Percentiles rank a stretch among this genome's conserved stretches.
Evolutionary conservation across 2,329 filamentous ascomycete genomes (phyloP).

Genomic region (Rhinocladiella similis): DNA sequence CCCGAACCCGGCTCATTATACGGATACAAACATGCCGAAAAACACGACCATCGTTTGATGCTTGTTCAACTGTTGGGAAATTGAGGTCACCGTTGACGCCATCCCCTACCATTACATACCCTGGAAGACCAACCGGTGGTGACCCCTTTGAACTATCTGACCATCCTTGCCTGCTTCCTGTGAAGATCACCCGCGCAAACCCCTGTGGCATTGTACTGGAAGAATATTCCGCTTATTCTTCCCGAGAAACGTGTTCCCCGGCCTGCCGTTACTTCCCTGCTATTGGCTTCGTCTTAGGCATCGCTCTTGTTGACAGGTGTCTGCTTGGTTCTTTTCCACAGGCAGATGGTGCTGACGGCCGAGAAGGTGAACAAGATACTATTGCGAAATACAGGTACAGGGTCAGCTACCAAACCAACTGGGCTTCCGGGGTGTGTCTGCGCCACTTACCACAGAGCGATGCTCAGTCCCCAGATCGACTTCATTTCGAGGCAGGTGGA

Average conservation of each 20-base stretch:
- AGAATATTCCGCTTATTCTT: not conserved
- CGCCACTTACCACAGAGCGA: constrained; percentile 66
- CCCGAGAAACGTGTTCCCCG: not conserved
- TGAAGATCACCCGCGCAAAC: no score
- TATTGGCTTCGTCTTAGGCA: constrained; percentile 36
- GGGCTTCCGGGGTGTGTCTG: not conserved
- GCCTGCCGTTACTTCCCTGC: not conserved
- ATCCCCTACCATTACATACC: not conserved
- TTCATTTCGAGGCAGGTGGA: constrained; percentile 80
- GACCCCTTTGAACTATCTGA: not conserved
- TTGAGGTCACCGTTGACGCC: not conserved
- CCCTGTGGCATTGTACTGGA: no score
- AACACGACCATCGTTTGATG: not conserved
- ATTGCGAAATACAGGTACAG: not conserved
- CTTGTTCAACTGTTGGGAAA: not conserved
- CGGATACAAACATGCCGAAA: not conserved
- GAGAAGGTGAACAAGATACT: constrained; percentile 69
- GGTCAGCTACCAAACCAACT: constrained; percentile 8
- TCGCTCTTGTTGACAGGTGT: constrained; percentile 51
- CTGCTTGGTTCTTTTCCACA: constrained; percentile 62
- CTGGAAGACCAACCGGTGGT: not conserved
- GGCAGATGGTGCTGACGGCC: constrained; percentile 56
- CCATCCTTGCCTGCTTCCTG: not conserved
- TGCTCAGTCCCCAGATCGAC: constrained; percentile 81
- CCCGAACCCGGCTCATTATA: not conserved